Evolutionary conservation across 371 early-diverging fungal genomes (phyloP), one percentile per base, ranked within the genome.

Genomic region (Mucor indicus): DNA sequence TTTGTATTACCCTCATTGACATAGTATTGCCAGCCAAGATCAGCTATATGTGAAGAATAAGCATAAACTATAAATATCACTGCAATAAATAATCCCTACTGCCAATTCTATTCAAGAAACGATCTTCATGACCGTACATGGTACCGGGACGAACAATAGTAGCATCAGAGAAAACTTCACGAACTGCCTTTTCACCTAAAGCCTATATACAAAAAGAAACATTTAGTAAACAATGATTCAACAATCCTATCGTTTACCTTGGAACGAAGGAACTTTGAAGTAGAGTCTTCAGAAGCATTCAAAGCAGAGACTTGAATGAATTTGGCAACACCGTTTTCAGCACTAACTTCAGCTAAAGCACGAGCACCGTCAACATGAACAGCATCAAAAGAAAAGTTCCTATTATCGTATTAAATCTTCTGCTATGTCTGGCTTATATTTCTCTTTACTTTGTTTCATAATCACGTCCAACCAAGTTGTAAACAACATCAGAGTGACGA

Each of bases 61-160:
- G 22, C 1, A 21, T 12, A 41, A 6, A 24, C 24, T 37, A 15
- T 29, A 21, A 36, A 13, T 8, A 12, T 22, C 10, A 22, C 31
- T 16, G 12, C 17, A 2, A 44, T 31, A 31, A 23, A 35, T 16
- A 19, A 13, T 13, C 63, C 78, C 59, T 72, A 86, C 86, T 75
- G 55, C 93, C 95, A 50, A 95, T 84, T 71, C 88, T 79, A 75
- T 91, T 92, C 75, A 92, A 81, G 77, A 96, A 92, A 55, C 87
- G 78, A 72, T 96, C 97, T 65, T 98, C 97, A 53, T 85, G 79
- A 45, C 98, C 98, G 59, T 84, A 95, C 79, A 95, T 85, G 47
- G 77, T 83, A 37, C 86, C 83, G 9, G 95, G 90, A 31, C 98
- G 92, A 38, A 97, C 92, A 66, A 98, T 92, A 48, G 92, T 95